These are phyloP conservation scores for Aschersonia sp. DNA, from an alignment of 2,329 filamentous ascomycete species.

Conservation along the genomic window DNA sequence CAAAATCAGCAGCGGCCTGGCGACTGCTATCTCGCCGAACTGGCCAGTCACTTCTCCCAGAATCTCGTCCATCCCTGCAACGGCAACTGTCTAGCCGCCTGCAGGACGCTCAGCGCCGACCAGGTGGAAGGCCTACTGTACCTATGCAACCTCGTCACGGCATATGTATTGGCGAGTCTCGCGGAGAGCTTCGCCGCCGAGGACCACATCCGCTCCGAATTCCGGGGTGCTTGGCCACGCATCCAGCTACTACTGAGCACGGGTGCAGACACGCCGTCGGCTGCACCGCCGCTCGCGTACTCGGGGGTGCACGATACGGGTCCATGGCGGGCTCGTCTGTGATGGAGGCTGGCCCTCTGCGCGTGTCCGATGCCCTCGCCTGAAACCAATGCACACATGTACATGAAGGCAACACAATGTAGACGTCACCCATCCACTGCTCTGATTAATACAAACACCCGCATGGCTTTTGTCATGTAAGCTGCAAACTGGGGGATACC, in stretches of 20 bases:
- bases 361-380: too few species aligned
- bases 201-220: not conserved
- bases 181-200: not conserved
- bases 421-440: too few species aligned
- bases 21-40: not conserved
- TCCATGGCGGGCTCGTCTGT: too few species aligned
- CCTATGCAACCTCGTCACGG: not conserved
- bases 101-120: too few species aligned
- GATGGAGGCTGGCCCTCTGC: too few species aligned
- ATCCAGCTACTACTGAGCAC: not conserved
- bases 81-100: not conserved
- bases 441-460: too few species aligned
- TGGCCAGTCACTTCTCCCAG: not conserved
- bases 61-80: not conserved
- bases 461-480: too few species aligned
- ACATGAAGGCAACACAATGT: too few species aligned
- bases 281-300: too few species aligned
- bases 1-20: not conserved
- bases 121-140: not conserved
- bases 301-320: too few species aligned
- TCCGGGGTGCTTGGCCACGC: not conserved
- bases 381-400: too few species aligned
- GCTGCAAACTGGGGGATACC: too few species aligned
- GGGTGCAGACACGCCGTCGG: not conserved
- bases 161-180: not conserved